These are phyloP conservation scores for Chalaropsis ovoidea DNA, from an alignment of 2,329 filamentous ascomycete species.

Conservation along the genomic window DNA sequence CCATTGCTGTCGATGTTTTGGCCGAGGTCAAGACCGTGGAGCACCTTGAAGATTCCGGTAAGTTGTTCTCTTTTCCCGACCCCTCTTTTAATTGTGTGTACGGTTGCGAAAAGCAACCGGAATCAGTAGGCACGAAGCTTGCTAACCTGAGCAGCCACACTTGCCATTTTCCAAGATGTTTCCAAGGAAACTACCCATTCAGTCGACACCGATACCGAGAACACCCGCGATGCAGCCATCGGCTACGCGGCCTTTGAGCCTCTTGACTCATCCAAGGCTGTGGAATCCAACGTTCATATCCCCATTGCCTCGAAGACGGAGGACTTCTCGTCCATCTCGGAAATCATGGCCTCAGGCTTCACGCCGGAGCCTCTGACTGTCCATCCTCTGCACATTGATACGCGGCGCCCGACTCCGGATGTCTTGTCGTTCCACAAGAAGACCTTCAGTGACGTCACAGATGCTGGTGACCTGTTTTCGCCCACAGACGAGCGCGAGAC, in stretches of 20 bases:
- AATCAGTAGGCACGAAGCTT: not conserved
- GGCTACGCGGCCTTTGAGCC: not conserved
- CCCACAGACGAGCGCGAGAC: constrained; percentile 19
- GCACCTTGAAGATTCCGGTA: not conserved
- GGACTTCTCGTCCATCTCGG: constrained; percentile 14
- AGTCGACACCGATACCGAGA: not conserved
- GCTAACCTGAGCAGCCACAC: not conserved
- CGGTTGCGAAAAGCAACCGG: not conserved
- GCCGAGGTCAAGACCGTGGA: constrained; percentile 2
- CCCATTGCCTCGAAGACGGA: not conserved
- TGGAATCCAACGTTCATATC: not conserved
- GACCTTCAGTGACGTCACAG: constrained; percentile 20
- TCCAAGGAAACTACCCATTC: not conserved
- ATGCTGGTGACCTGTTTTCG: constrained; percentile 21
- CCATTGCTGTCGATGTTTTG: not conserved
- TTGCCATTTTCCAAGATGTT: not conserved
- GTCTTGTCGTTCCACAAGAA: constrained; percentile 22
- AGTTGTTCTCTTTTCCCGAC: not conserved
- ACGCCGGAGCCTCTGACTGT: constrained; percentile 7
- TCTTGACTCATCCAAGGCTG: not conserved
- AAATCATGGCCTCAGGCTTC: constrained; percentile 15
- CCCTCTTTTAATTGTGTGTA: not conserved
- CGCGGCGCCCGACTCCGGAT: constrained; percentile 2
- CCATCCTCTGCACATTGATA: constrained; percentile 15
- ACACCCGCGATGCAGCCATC: not conserved